These are phyloP conservation scores for Salisapilia sapeloensis DNA, from an alignment of 352 stramenopile genomes.

Conservation along the genomic window DNA sequence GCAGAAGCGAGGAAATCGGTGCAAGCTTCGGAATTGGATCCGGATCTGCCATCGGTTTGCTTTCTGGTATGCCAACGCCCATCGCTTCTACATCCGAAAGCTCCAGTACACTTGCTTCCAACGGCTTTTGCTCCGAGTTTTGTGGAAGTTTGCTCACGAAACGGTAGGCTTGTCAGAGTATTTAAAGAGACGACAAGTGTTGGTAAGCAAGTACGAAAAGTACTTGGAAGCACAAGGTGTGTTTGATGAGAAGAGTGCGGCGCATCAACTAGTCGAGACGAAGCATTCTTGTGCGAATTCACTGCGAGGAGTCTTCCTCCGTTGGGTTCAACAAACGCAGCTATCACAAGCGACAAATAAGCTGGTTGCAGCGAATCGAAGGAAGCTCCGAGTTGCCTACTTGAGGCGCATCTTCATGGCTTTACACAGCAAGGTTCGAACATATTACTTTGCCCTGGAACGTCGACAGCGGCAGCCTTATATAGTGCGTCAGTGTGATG, in stretches of 20 bases:
- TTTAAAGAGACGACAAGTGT: constrained; percentile 12
- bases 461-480: constrained; percentile 11
- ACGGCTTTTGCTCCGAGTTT: constrained; percentile 16
- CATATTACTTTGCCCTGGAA: constrained; percentile 17
- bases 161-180: constrained; percentile 13
- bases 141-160: constrained; percentile 38
- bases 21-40: constrained; percentile 42
- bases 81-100: constrained; percentile 15
- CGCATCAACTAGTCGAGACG: constrained; percentile 13
- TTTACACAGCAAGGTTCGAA: constrained; percentile 19
- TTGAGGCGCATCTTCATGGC: constrained; percentile 20
- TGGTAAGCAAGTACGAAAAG: constrained; percentile 22
- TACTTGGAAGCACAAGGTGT: constrained; percentile 11
- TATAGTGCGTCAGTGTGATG: constrained; percentile 17
- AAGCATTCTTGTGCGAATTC: constrained; percentile 25
- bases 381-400: constrained; percentile 16
- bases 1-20: constrained; percentile 15
- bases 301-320: constrained; percentile 24
- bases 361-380: constrained; percentile 7
- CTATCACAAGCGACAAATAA: constrained; percentile 7
- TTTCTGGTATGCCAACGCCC: constrained; percentile 29
- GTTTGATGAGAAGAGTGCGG: constrained; percentile 12
- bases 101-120: constrained; percentile 24
- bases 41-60: constrained; percentile 29
- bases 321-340: constrained; percentile 41